Base-by-base conservation (phyloP, 2,329 filamentous ascomycete genomes). In the Pseudopithomyces chartarum region DNA sequence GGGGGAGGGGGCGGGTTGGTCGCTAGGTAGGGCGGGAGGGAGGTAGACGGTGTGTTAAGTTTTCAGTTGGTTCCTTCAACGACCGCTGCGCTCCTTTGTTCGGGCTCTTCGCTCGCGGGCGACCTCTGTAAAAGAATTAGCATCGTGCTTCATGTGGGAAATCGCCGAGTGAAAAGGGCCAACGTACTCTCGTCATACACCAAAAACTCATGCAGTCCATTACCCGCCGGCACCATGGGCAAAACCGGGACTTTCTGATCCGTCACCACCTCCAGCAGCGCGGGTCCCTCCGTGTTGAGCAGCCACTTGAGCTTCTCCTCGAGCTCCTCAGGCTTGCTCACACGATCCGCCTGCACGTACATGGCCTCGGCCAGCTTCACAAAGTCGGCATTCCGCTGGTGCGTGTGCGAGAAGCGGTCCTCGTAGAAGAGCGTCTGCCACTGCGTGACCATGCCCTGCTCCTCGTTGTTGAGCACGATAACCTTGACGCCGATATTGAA, bases 381-480 rank as follows among this genome's bases (percentile, higher is more conserved):
- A 74, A 98, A 98, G 75, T 97, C 88, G n/a, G 94, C 92, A 78
- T 98, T 98, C 73, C 86, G 84, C 80, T 97, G 93, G 77, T 98
- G 94, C 0, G 94, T 97, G 76, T 97, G 93, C 34, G 92, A 85
- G 76, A 88, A 98, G 67, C 94, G 88, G 73, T 97, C 92, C 77
- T 97, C 90, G 81, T 96, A 98, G 81, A 98, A 98, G 64, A 98
- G 87, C 69, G 92, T 93, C 79, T 98, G 94, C 94, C 94, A 98
- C 80, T 97, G 94, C 1, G 93, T 97, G 42, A 98, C 93, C 94
- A 98, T 98, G 52, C 94, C 94, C 80, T 97, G 94, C 79, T 98
- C 92, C 77, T 96, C 92, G 78, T 97, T 99, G 83, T 98, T 98
- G 54, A 99, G 79, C 23, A 98, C 84, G 67, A 98, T 92, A 58